Conservation (phyloP, 148 eudicot species). For the Heliamphora exappendiculata region DNA sequence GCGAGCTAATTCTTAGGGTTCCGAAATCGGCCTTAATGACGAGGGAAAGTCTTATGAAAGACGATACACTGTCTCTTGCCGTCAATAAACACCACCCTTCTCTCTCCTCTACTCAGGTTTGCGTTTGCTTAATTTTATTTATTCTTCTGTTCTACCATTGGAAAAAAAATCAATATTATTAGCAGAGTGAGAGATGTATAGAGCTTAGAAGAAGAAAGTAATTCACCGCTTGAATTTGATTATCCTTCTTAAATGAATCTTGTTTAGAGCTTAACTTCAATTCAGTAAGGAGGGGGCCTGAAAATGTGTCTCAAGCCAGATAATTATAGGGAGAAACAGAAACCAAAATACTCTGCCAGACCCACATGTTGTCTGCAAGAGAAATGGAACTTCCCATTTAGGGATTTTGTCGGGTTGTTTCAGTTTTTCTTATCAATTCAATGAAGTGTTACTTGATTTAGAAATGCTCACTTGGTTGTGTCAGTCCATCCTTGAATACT, state of each 20-base stretch:
- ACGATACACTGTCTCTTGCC: constrained; percentile 35
- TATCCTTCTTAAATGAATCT: neutral
- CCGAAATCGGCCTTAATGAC: constrained; percentile 67
- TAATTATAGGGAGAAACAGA: neutral
- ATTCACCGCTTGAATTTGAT: neutral
- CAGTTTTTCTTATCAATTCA: neutral
- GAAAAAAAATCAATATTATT: neutral
- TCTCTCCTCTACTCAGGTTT: constrained; percentile 77
- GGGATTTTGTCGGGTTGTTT: neutral
- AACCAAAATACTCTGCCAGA: neutral
- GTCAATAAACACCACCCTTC: constrained; percentile 31
- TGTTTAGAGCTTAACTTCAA: neutral
- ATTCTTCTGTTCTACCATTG: neutral
- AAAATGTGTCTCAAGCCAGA: neutral
- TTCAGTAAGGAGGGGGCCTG: neutral
- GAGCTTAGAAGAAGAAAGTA: neutral
- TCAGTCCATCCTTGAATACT: neutral
- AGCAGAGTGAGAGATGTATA: neutral
- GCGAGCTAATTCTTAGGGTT: constrained; percentile 78
- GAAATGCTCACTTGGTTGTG: neutral
- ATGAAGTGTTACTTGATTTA: neutral
- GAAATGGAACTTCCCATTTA: neutral
- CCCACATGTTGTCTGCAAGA: neutral
- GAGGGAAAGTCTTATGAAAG: constrained; percentile 39
- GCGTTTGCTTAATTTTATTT: neutral